Percentiles rank a stretch among this genome's conserved stretches.
Conservation (phyloP, 2,329 filamentous ascomycete species). For the Aspergillus melleus region DNA sequence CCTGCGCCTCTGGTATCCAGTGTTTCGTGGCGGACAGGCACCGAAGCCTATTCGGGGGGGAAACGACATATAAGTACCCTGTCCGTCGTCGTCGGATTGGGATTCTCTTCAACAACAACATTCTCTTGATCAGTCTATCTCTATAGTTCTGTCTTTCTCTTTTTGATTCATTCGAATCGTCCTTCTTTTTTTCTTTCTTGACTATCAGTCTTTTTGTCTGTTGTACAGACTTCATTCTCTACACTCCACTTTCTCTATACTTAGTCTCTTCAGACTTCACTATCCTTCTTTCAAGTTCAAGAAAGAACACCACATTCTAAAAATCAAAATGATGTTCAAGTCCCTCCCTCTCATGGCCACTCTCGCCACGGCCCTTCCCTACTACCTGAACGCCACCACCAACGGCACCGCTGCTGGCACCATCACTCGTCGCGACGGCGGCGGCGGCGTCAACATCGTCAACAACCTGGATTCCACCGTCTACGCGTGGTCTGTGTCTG, state of each 20-base stretch:
- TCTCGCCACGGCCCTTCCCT: constrained; percentile 14
- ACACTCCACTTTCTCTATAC: neutral
- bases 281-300: neutral
- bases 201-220: constrained; percentile 1
- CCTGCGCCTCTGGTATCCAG: neutral
- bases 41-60: neutral
- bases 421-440: constrained; percentile 23
- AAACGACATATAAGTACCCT: neutral
- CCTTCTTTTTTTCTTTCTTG: constrained; percentile 11
- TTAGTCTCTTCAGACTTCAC: neutral
- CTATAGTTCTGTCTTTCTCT: constrained; percentile 12
- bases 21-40: neutral
- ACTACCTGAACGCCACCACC: constrained; percentile 32
- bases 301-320: neutral
- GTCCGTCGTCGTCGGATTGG: neutral
- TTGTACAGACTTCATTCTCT: constrained; percentile 1
- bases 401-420: constrained; percentile 33
- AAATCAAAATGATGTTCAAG: neutral
- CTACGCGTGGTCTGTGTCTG: constrained; percentile 44
- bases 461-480: constrained; percentile 40
- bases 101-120: constrained; percentile 19
- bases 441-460: constrained; percentile 36
- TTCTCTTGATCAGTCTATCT: constrained; percentile 17
- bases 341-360: constrained; percentile 9
- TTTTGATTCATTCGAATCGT: constrained; percentile 25